phyloP scores from a whole-genome alignment of 164 flowering plant genomes.

The Kalanchoe fedtschenkoi region DNA sequence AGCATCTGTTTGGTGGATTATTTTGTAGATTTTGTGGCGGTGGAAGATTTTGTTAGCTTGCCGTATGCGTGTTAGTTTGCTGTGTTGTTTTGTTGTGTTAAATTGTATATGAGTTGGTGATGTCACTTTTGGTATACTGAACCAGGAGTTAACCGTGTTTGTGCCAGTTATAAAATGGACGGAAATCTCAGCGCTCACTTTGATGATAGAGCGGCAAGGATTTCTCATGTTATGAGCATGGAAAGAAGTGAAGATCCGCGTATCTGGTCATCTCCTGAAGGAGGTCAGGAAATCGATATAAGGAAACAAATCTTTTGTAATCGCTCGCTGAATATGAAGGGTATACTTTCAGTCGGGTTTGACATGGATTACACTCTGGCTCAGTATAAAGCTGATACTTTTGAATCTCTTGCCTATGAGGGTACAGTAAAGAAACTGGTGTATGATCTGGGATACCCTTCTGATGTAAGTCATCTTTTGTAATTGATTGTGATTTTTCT shows the following conservation, averaged over 20 bases:
- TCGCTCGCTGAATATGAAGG: slow-evolving; percentile 87
- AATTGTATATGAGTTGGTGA: neutral
- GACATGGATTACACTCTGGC: slow-evolving; percentile 99
- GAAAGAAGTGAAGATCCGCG: slow-evolving; percentile 20
- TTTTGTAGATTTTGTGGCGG: neutral
- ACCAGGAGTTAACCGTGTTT: slow-evolving; percentile 28
- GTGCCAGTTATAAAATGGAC: slow-evolving; percentile 38
- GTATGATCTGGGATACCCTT: slow-evolving; percentile 70
- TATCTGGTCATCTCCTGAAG: slow-evolving; percentile 73
- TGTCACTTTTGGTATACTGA: slow-evolving; percentile 2
- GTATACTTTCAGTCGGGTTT: slow-evolving; percentile 87
- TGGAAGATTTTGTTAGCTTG: too few relatives aligned
- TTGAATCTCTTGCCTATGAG: slow-evolving; percentile 88
- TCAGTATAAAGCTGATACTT: slow-evolving; percentile 89
- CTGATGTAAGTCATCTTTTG: slow-evolving; percentile 39
- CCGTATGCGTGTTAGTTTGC: too few relatives aligned
- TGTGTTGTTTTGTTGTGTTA: neutral
- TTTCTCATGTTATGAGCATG: slow-evolving; percentile 12
- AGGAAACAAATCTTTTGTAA: slow-evolving; percentile 89
- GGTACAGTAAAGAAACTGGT: slow-evolving; percentile 89
- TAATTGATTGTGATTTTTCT: neutral
- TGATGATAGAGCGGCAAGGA: slow-evolving; percentile 16
- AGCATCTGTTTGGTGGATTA: neutral
- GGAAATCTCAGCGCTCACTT: slow-evolving; percentile 12
- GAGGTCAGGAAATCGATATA: slow-evolving; percentile 38